phyloP scores from a whole-genome alignment of 2,329 filamentous ascomycete genomes.

The Coleophoma eucalyptorum region DNA sequence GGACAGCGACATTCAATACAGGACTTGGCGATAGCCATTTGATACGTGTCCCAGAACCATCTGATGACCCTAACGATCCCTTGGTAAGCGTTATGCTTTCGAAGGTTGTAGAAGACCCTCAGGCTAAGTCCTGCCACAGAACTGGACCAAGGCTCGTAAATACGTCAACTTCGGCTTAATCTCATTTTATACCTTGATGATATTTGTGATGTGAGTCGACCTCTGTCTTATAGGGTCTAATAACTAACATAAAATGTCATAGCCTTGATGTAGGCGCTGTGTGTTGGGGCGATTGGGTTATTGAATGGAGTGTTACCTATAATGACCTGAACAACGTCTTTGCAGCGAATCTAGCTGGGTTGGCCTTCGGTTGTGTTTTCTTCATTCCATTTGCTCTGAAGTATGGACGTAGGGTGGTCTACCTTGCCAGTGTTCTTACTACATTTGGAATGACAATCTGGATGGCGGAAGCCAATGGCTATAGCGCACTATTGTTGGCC shows the following conservation, averaged over 20 bases:
- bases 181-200: constrained; percentile 36
- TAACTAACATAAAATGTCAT: no score
- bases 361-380: constrained; percentile 37
- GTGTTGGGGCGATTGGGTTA: neutral
- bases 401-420: constrained; percentile 40
- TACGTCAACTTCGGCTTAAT: constrained; percentile 36
- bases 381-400: constrained; percentile 42
- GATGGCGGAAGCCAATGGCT: constrained; percentile 37
- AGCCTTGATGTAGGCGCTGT: neutral
- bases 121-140: constrained; percentile 11
- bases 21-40: neutral
- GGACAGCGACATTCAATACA: neutral
- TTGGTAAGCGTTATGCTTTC: neutral
- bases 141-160: constrained; percentile 40
- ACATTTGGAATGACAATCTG: constrained; percentile 35
- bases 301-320: constrained; percentile 31
- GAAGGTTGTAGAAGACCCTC: neutral
- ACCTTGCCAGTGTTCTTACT: constrained; percentile 35
- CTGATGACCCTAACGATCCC: constrained; percentile 13
- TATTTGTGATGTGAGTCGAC: constrained; percentile 26
- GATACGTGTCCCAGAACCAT: constrained; percentile 9
- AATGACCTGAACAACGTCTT: constrained; percentile 39
- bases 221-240: no score
- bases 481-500: constrained; percentile 37
- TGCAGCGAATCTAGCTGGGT: constrained; percentile 36